These are phyloP conservation scores for Suillus tomentosus DNA, from an alignment of 768 basidiomycete genomes.

Conservation along the genomic window DNA sequence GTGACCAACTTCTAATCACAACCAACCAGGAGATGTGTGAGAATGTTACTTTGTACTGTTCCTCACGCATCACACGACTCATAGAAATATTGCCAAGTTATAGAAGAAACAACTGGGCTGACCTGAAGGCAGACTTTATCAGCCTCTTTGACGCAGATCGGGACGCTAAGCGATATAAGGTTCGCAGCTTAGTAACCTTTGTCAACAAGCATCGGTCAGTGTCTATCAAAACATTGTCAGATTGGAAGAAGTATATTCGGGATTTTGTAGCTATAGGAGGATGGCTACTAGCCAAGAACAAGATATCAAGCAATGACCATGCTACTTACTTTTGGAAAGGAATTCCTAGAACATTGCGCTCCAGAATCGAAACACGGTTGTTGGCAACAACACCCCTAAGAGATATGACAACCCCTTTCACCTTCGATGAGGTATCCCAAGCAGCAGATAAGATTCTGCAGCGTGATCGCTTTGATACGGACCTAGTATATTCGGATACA, in stretches of 20 bases:
- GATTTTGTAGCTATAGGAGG: constrained; percentile 19
- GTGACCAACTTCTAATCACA: too few relatives aligned
- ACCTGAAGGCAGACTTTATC: constrained; percentile 8
- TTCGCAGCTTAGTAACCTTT: too few relatives aligned
- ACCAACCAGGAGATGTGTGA: too few relatives aligned
- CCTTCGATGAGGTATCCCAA: neutral
- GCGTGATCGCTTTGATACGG: constrained; percentile 8
- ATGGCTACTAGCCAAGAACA: constrained; percentile 3
- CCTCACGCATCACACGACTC: too few relatives aligned
- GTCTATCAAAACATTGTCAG: too few relatives aligned
- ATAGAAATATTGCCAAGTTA: too few relatives aligned
- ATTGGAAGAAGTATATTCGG: constrained; percentile 5
- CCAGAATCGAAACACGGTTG: constrained; percentile 4
- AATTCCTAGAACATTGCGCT: constrained; percentile 7
- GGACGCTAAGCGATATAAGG: too few relatives aligned
- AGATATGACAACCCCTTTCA: neutral
- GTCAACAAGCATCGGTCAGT: too few relatives aligned
- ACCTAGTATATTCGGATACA: neutral
- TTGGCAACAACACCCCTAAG: neutral
- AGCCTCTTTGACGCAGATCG: constrained; percentile 12
- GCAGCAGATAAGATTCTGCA: neutral
- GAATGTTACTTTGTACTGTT: too few relatives aligned
- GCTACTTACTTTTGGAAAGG: constrained; percentile 18
- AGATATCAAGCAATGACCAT: constrained; percentile 5
- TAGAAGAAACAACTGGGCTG: too few relatives aligned